A percentile compares a stretch with the other conserved stretches of the same genome.
These are phyloP conservation scores for Vitis hybrid DNA, from an alignment of 177 flowering plant species.

Conservation along the genomic window DNA sequence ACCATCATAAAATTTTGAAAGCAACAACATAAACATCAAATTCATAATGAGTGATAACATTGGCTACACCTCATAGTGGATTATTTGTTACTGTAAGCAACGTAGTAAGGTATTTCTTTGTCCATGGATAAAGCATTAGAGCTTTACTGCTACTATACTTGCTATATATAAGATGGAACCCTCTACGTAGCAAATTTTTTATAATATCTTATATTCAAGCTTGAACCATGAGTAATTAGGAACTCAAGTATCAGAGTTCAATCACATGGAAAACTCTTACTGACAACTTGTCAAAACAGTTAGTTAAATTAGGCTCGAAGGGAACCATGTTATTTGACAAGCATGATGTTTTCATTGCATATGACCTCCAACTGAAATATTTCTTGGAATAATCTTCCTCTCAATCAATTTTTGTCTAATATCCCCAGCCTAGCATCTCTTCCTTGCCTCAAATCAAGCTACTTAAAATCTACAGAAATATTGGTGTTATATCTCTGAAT, in stretches of 20 bases:
- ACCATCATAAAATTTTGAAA: too few species aligned
- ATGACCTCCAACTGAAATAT: conserved; percentile 61
- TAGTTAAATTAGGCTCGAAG: conserved; percentile 29
- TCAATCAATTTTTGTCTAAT: conserved; percentile 55
- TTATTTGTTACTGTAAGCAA: too few species aligned
- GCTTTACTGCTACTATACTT: too few species aligned
- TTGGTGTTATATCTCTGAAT: conserved; percentile 61
- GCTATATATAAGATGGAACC: too few species aligned
- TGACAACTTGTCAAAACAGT: conserved; percentile 37
- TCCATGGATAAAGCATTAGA: too few species aligned
- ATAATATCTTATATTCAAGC: too few species aligned
- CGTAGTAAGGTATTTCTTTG: too few species aligned
- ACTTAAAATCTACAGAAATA: conserved; percentile 36
- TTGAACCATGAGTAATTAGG: too few species aligned
- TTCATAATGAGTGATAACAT: too few species aligned
- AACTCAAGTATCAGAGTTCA: conserved; percentile 21
- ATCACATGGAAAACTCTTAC: conserved; percentile 24
- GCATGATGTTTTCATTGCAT: conserved; percentile 54
- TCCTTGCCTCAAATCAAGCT: conserved; percentile 32
- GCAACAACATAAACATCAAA: too few species aligned
- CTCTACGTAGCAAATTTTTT: too few species aligned
- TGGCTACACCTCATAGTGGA: too few species aligned
- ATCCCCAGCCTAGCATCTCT: conserved; percentile 45
- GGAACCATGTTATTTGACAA: conserved; percentile 37
- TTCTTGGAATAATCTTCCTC: conserved; percentile 35